Percentiles rank a stretch among this genome's conserved stretches.
Conservation (phyloP, 2,329 filamentous ascomycete genomes). For the Diaporthe citriasiana region DNA sequence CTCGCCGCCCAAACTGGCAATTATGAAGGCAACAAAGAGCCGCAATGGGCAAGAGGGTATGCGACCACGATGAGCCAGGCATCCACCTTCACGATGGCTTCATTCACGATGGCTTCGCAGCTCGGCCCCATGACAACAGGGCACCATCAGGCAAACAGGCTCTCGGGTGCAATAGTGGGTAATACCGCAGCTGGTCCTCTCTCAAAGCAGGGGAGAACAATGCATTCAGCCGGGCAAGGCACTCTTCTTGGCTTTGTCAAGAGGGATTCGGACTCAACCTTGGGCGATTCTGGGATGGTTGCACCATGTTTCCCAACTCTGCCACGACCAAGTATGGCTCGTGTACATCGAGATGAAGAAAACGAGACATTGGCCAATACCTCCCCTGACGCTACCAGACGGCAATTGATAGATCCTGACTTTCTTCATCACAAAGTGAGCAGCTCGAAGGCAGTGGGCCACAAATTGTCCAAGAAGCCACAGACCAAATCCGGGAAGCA, state of each 20-base stretch:
- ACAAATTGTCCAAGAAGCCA: constrained; percentile 48
- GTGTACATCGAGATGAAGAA: neutral
- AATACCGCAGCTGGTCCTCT: constrained; percentile 42
- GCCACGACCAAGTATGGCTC: neutral
- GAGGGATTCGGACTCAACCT: constrained; percentile 23
- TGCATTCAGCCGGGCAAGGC: constrained; percentile 29
- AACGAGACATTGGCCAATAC: too few relatives aligned
- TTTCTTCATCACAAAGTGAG: constrained; percentile 58
- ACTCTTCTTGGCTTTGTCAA: constrained; percentile 39
- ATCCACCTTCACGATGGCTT: constrained; percentile 70
- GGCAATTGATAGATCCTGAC: constrained; percentile 21
- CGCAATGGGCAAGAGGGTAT: constrained; percentile 60
- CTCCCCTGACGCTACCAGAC: neutral
- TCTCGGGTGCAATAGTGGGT: constrained; percentile 50
- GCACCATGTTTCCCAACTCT: neutral
- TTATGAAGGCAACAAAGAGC: constrained; percentile 49
- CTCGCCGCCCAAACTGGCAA: constrained; percentile 49
- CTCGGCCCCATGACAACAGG: constrained; percentile 75
- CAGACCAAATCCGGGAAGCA: constrained; percentile 53
- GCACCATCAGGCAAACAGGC: constrained; percentile 62
- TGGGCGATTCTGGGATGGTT: neutral
- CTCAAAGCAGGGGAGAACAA: constrained; percentile 49
- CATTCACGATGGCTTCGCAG: constrained; percentile 72
- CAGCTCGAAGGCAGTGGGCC: constrained; percentile 52
- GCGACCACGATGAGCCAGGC: constrained; percentile 74